Base-by-base conservation (phyloP, 2,329 filamentous ascomycete genomes). In the Ceratocystis cacaofunesta region DNA sequence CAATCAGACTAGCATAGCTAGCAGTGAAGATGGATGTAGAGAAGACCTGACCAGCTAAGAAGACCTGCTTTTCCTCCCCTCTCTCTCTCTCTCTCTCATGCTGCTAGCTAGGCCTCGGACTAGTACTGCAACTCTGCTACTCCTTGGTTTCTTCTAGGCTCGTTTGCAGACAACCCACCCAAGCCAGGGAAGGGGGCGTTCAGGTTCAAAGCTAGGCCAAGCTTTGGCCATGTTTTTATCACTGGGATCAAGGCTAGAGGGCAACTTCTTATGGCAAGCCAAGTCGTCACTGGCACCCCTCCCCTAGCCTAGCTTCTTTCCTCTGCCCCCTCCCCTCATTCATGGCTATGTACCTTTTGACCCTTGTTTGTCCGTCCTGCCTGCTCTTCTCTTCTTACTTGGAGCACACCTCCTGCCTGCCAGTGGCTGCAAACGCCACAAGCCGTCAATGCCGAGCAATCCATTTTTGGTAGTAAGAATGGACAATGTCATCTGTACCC, bases 401-500 rank as follows among this genome's bases (percentile, higher is more conserved):
- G 17, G 32, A 36, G 25, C 55, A 58, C 55, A 19, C 28, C 55
- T 30, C 28, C 55, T 58, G 25, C 55, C 55, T 58, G 55, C 36
- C 55, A 58, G 55, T 58, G 55, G 55, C 55, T 58, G 55, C 55
- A 58, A 58, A 58, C 55, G 55, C 55, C 55, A 58, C 55, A 58
- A 36, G 30, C 28, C 55, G 30, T 58, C 28, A 58, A 58, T 58
- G 55, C 55, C 55, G 55, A 25, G 25, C 2, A 28, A 17, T 41
- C 48, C 19, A 25, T 52, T n/a, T 17, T 28, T 28, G 28, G 28
- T 58, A 17, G 28, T 58, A 19, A 58, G 55, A 52, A 25, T n/a
- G n/a, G n/a, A 22, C 22, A 25, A 22, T n/a, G n/a, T 25, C 7
- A 25, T 25, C 48, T 52, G 48, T 52, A 19, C 3, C 36, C 36